Conservation (phyloP, 176 grass and related monocot genomes). For the Triticum timopheevii region DNA sequence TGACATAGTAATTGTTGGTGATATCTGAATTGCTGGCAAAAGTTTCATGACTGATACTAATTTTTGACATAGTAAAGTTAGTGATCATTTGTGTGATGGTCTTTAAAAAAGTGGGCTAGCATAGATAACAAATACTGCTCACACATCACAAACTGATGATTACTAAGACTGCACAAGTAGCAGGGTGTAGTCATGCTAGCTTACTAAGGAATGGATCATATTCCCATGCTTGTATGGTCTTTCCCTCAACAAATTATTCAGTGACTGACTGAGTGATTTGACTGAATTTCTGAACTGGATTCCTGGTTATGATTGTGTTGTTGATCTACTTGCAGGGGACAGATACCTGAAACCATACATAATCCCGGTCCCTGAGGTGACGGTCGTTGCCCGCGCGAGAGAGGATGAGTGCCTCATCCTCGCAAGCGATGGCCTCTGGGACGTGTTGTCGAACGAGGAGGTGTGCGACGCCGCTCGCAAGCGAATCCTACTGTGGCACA, state of each 20-base stretch:
- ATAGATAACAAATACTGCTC: not conserved
- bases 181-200: not conserved
- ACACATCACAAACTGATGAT: not conserved
- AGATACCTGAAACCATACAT: conserved; percentile 86
- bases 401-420: conserved; percentile 85
- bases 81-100: too few relatives aligned
- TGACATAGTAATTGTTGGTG: not conserved
- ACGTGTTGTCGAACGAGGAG: conserved; percentile 86
- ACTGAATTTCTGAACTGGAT: not conserved
- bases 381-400: conserved; percentile 57
- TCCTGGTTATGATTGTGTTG: not conserved
- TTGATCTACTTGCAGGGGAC: conserved; percentile 51
- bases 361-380: conserved; percentile 79
- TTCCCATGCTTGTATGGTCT: not conserved
- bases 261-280: not conserved
- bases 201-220: too few relatives aligned
- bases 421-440: conserved; percentile 90
- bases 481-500: conserved; percentile 72
- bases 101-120: too few relatives aligned
- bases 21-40: not conserved
- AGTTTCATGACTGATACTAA: not conserved
- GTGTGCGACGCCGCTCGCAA: conserved; percentile 72
- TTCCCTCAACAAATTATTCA: not conserved
- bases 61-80: too few relatives aligned
- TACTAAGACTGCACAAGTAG: not conserved